Percentiles rank a stretch among this genome's conserved stretches.
Conservation (phyloP, 495 filamentous ascomycete species). For the Talaromyces borbonicus region DNA sequence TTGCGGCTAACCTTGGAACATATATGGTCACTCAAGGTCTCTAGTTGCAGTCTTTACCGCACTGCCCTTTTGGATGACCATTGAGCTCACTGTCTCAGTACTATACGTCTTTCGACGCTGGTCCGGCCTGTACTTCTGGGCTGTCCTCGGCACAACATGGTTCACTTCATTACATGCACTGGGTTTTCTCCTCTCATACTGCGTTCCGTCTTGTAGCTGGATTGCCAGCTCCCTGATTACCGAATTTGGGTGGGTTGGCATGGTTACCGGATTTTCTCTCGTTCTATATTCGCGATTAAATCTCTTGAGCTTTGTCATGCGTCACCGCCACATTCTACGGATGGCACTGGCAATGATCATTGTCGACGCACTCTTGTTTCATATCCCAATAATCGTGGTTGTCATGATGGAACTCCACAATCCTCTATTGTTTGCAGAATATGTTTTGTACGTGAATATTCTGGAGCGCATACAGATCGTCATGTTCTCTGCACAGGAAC, state of each 20-base stretch:
- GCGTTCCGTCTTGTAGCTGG: slow-evolving; percentile 15
- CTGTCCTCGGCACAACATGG: slow-evolving; percentile 31
- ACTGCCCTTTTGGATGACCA: slow-evolving; percentile 8
- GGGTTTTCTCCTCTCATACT: slow-evolving; percentile 39
- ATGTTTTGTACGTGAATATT: background rate
- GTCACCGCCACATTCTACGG: slow-evolving; percentile 13
- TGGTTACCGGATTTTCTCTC: slow-evolving; percentile 18
- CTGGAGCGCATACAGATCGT: slow-evolving; percentile 8
- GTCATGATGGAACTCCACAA: slow-evolving; percentile 11
- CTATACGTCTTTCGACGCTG: slow-evolving; percentile 41
- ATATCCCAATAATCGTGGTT: slow-evolving; percentile 17
- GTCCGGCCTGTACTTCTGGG: slow-evolving; percentile 40
- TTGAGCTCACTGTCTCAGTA: slow-evolving; percentile 20
- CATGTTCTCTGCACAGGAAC: slow-evolving; percentile 5
- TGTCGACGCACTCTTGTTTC: slow-evolving; percentile 15
- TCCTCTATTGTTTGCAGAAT: slow-evolving; percentile 1
- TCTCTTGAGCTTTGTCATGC: slow-evolving; percentile 17
- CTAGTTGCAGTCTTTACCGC: slow-evolving; percentile 9
- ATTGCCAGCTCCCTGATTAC: slow-evolving; percentile 3
- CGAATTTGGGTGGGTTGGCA: slow-evolving; percentile 11
- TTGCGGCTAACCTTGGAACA: too few relatives aligned
- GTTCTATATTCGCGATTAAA: slow-evolving; percentile 28
- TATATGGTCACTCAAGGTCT: too few relatives aligned
- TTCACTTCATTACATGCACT: slow-evolving; percentile 34
- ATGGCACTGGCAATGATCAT: slow-evolving; percentile 21